Evolutionary conservation across 257 asterid species (phyloP), one percentile per base, ranked within the genome.

Genomic region (Salvia splendens): DNA sequence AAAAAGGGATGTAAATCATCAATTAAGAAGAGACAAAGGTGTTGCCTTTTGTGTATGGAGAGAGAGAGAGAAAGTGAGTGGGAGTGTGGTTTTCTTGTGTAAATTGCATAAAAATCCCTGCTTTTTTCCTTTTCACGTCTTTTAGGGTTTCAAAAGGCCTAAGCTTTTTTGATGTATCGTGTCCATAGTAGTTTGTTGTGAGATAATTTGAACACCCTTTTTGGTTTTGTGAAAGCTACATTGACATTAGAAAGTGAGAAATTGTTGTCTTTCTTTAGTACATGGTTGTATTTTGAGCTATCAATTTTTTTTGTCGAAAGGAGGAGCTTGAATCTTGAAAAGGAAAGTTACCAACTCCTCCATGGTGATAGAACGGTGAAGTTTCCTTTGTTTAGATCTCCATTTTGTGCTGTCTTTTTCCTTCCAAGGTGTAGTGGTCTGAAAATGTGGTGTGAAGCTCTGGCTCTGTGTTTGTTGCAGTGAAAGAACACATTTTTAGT

Each of bases 141-240:
- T 74, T 69, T 78, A 80, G 83, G 85, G 83, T 75, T 77, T 80
- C 52, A 63, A 64, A 65, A 74, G 73, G 70, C 47, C 12, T 46
- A 68, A 60, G 43, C 64, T 68, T 71, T 73, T 58, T 49, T 43
- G 68, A 54, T 61, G 51, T 38, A 24, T 57, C 73, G 55, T 67
- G 53, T 80, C 60, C 69, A 16, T 43, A 28, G 47, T 64, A 69
- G 51, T 61, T 75, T 32, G 5, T 12, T 53, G 11, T 78, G 81
- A 79, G 43, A 38, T 38, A 64, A 70, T 73, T 76, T 68, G 53
- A 54, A 50, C 12, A 11, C 60, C 77, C 71, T 65, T 68, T 68
- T 60, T 14, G 30, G 20, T 33, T 33, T 38, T 61, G 58, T 65
- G 35, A 64, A 5, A 38, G 20, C 67, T 47, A 38, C 5, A 45